phyloP scores from a whole-genome alignment of 805 yeast species.

The Barnettozyma sp. region DNA sequence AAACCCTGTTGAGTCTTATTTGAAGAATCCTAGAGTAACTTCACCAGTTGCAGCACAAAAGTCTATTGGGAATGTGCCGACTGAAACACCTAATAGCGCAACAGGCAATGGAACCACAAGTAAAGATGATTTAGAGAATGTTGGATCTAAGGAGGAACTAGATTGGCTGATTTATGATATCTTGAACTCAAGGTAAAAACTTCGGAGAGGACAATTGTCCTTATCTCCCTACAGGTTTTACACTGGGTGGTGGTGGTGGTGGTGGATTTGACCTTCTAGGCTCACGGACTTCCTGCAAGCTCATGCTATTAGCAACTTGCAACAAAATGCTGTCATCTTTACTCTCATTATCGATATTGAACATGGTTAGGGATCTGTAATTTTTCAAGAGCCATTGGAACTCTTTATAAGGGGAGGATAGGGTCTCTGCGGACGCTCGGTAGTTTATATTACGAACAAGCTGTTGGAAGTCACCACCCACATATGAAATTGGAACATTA shows the following conservation, averaged over 20 bases:
- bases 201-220: too few species aligned
- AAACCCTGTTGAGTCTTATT: constrained; percentile 19
- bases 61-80: not conserved
- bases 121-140: constrained; percentile 24
- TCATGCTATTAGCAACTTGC: constrained; percentile 4
- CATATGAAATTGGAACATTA: not conserved
- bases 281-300: constrained; percentile 2
- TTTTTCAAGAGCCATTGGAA: not conserved
- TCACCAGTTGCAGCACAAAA: constrained; percentile 4
- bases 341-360: constrained; percentile 2
- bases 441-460: not conserved
- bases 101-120: too few species aligned
- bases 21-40: constrained; percentile 11
- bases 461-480: constrained; percentile 4
- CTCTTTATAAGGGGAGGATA: not conserved
- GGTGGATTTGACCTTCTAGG: too few species aligned
- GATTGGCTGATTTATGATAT: constrained; percentile 68
- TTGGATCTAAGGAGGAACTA: constrained; percentile 61
- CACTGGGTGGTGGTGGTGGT: not conserved
- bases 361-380: constrained; percentile 3
- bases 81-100: not conserved
- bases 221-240: not conserved
- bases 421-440: not conserved
- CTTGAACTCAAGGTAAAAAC: constrained; percentile 16
- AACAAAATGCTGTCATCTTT: not conserved